phyloP scores from a whole-genome alignment of 345 rosid genomes.

The Diplotaxis tenuifolia region DNA sequence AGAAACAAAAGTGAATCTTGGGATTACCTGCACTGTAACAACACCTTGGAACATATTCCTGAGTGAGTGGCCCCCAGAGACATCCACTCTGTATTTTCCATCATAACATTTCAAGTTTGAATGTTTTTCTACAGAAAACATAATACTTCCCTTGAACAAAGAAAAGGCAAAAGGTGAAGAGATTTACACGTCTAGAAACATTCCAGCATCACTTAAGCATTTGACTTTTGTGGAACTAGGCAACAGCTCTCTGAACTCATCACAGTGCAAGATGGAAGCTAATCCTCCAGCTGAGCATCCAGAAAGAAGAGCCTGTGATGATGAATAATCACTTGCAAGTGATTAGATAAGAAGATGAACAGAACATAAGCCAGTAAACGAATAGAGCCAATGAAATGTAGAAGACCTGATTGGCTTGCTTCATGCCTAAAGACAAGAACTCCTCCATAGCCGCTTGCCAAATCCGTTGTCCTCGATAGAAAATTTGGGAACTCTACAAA shows the following conservation, averaged over 20 bases:
- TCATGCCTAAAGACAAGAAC: slow-evolving; percentile 72
- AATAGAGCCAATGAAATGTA: not conserved
- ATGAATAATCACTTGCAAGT: not conserved
- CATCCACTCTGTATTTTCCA: slow-evolving; percentile 57
- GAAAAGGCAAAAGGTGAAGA: slow-evolving; percentile 13
- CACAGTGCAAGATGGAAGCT: slow-evolving; percentile 84
- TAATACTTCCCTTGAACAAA: not conserved
- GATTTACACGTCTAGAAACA: slow-evolving; percentile 79
- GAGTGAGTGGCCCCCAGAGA: slow-evolving; percentile 73
- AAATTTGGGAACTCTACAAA: slow-evolving; percentile 49
- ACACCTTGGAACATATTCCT: slow-evolving; percentile 67
- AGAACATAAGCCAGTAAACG: not conserved
- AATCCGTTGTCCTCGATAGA: slow-evolving; percentile 80
- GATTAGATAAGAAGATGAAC: slow-evolving; percentile 6
- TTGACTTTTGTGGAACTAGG: slow-evolving; percentile 69
- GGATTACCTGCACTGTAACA: slow-evolving; percentile 74
- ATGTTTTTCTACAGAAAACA: not conserved
- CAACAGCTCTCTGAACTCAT: slow-evolving; percentile 60
- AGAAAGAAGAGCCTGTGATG: slow-evolving; percentile 78
- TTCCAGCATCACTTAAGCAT: slow-evolving; percentile 91
- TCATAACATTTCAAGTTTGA: slow-evolving; percentile 14
- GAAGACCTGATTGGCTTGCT: slow-evolving; percentile 63
- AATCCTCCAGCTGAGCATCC: slow-evolving; percentile 97
- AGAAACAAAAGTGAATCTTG: not conserved
- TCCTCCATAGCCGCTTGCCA: slow-evolving; percentile 77